Evolutionary conservation across 768 basidiomycete genomes (phyloP).

Genomic region (Kondoa subrosea): DNA sequence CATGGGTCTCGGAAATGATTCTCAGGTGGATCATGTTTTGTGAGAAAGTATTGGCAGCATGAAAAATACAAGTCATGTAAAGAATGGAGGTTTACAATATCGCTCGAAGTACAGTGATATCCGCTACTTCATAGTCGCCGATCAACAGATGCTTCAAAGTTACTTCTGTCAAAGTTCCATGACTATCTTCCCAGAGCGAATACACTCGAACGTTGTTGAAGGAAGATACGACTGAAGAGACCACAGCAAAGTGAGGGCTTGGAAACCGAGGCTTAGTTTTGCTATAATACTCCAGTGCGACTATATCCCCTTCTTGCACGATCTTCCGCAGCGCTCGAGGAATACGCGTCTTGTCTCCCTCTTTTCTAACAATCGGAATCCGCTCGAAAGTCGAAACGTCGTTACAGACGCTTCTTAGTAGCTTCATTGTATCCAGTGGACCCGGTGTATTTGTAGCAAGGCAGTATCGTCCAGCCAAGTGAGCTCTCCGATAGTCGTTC

Average conservation of each 20-base stretch:
- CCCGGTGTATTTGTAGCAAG: neutral
- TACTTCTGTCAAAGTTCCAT: neutral
- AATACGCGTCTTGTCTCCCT: neutral
- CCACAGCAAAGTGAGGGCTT: neutral
- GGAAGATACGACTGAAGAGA: neutral
- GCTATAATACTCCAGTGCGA: neutral
- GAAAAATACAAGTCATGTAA: neutral
- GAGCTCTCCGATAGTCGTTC: neutral
- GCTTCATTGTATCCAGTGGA: neutral
- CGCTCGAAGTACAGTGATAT: neutral
- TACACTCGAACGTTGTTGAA: neutral
- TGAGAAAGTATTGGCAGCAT: slow-evolving; percentile 4
- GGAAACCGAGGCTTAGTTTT: neutral
- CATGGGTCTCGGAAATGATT: slow-evolving; percentile 8
- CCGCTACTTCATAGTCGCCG: neutral
- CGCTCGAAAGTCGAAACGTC: neutral
- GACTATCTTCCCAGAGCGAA: neutral
- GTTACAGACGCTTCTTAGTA: neutral
- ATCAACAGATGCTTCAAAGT: neutral
- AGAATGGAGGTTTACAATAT: neutral
- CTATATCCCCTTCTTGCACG: neutral
- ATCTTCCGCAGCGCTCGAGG: neutral
- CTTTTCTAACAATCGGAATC: neutral
- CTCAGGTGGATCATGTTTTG: slow-evolving; percentile 13
- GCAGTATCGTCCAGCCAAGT: neutral